Base-by-base conservation (phyloP, 2,329 filamentous ascomycete genomes). In the Phaeophleospora eucalypticola region DNA sequence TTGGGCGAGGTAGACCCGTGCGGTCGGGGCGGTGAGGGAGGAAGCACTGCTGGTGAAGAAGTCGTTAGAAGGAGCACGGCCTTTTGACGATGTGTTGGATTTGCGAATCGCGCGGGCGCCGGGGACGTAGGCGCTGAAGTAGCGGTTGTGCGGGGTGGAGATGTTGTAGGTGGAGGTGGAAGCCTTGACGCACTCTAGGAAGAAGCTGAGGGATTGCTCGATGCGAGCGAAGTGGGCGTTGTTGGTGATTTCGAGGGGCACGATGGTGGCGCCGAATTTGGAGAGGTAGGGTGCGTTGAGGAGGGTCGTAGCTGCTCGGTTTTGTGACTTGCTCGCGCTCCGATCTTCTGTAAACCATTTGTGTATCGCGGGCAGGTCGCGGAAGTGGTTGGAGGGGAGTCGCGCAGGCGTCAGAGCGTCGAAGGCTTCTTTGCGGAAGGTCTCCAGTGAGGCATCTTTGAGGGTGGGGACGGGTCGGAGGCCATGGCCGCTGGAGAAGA, bases 1-100 rank as follows among this genome's bases (percentile, higher is more conserved):
- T 68, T 97, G 93, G 0, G 91, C 90, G 43, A 97, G 83, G 65
- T 97, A 97, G 2, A 96, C 72, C n/a, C 67, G 66, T 2, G 59
- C 57, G 56, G 45, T 52, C 32, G 54, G 54, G 6, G 41, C 36
- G 18, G 57, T 46, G 48, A 48, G 38, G 43, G 51, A 38, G 21
- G 58, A 34, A 45, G 61, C 21, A 45, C 52, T 54, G 74, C 68
- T 48, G 24, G 24, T 29, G 46, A 60, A 62, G 57, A 60, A 61
- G 49, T 58, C 45, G 54, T 60, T 59, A 58, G 54, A 58, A 29
- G 39, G 14, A 3, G 38, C 52, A n/a, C n/a, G n/a, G n/a, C n/a
- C n/a, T n/a, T n/a, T n/a, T n/a, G n/a, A n/a, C n/a, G n/a, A 29
- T 29, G 24, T 29, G 24, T 6, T 12, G 14, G 47, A 51, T n/a